These are phyloP conservation scores for Xylariaceae sp. DNA, from an alignment of 2,329 filamentous ascomycete genomes.

Conservation along the genomic window DNA sequence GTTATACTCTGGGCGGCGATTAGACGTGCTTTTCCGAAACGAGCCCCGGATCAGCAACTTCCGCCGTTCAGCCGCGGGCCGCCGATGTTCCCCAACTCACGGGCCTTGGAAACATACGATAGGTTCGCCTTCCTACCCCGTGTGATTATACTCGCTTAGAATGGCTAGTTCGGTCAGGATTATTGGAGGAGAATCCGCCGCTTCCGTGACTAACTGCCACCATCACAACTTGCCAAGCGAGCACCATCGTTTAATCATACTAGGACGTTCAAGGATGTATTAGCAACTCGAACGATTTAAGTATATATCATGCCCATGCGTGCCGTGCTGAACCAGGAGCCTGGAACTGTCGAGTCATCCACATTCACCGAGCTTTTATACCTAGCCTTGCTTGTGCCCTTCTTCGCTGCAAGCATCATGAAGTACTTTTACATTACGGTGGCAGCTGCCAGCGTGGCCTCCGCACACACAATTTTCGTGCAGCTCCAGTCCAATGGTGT, in stretches of 20 bases:
- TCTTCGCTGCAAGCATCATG: slow-evolving; percentile 23
- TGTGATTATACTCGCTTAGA: neutral
- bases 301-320: slow-evolving; percentile 11
- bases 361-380: neutral
- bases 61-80: slow-evolving; percentile 28
- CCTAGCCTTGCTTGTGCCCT: neutral
- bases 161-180: slow-evolving; percentile 2
- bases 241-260: slow-evolving; percentile 3
- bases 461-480: slow-evolving; percentile 39
- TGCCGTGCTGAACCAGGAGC: neutral
- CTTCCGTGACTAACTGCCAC: too few relatives aligned
- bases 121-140: slow-evolving; percentile 12
- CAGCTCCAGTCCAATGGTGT: slow-evolving; percentile 49
- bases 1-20: neutral
- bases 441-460: slow-evolving; percentile 23
- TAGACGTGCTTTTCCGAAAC: slow-evolving; percentile 29
- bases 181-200: slow-evolving; percentile 7
- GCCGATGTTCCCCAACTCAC: slow-evolving; percentile 28
- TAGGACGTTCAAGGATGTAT: neutral
- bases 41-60: slow-evolving; percentile 34
- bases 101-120: slow-evolving; percentile 14
- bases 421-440: slow-evolving; percentile 30
- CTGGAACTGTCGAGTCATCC: neutral
- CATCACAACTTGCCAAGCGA: neutral
- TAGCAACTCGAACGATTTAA: neutral